Evolutionary conservation across 495 filamentous ascomycete species (phyloP).

Genomic region (Sphaerosporella brunnea): DNA sequence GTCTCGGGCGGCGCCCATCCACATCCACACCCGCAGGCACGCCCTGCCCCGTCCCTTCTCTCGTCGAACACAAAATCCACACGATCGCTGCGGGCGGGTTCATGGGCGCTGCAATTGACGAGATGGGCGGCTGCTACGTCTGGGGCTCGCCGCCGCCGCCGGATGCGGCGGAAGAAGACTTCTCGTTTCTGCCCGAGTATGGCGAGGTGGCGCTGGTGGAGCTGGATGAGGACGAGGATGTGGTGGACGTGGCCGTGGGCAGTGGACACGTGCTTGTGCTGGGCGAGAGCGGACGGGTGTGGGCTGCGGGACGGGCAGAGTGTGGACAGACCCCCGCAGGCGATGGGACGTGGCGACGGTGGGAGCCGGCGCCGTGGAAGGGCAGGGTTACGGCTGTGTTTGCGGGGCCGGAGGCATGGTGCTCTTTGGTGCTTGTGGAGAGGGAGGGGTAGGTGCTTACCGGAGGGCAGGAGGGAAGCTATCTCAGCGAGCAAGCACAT

Average conservation of each 20-base stretch:
- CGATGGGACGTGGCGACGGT: slow-evolving; percentile 10
- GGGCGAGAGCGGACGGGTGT: slow-evolving; percentile 35
- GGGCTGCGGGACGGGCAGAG: slow-evolving; percentile 35
- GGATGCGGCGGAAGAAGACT: slow-evolving; percentile 16
- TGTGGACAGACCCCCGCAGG: slow-evolving; percentile 34
- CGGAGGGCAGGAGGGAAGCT: too few relatives aligned
- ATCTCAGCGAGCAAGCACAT: too few relatives aligned
- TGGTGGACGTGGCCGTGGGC: slow-evolving; percentile 43
- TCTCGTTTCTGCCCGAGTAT: slow-evolving; percentile 16
- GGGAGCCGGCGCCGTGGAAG: neutral
- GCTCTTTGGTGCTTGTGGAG: neutral
- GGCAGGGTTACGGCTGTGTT: neutral
- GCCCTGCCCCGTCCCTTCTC: slow-evolving; percentile 14
- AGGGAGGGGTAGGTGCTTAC: too few relatives aligned
- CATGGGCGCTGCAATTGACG: slow-evolving; percentile 38
- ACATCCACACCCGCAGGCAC: neutral
- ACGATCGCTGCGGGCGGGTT: slow-evolving; percentile 32
- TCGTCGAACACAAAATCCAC: slow-evolving; percentile 14
- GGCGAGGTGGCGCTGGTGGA: slow-evolving; percentile 29
- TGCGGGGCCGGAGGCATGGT: neutral
- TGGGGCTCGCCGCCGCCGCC: too few relatives aligned
- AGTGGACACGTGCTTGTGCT: slow-evolving; percentile 40
- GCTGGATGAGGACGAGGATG: slow-evolving; percentile 28
- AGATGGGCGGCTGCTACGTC: slow-evolving; percentile 41
- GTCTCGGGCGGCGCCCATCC: slow-evolving; percentile 7